These are phyloP conservation scores for Penicillium coprophilum DNA, from an alignment of 495 filamentous ascomycete species.

Conservation along the genomic window DNA sequence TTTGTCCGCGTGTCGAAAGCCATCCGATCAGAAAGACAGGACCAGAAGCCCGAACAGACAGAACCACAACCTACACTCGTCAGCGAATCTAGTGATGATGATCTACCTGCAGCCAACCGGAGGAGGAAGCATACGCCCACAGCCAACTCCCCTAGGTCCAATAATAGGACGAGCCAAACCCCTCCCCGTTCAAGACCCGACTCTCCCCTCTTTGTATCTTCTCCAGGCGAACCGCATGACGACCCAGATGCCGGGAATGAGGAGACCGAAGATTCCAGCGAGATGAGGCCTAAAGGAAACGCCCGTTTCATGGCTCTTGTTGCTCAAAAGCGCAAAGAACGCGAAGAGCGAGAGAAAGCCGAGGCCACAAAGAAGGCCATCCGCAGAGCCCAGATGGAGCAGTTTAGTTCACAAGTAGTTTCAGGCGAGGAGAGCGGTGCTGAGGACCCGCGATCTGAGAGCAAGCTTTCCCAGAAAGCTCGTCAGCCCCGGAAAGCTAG, in stretches of 20 bases:
- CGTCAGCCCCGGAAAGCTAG: slow-evolving; percentile 81
- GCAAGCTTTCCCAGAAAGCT: slow-evolving; percentile 61
- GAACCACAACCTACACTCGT: slow-evolving; percentile 16
- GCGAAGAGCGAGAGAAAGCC: slow-evolving; percentile 60
- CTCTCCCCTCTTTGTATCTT: slow-evolving; percentile 46
- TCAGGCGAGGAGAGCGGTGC: slow-evolving; percentile 48
- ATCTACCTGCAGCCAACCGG: slow-evolving; percentile 36
- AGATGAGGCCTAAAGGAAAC: slow-evolving; percentile 52
- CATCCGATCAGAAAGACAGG: slow-evolving; percentile 21
- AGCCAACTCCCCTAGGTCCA: slow-evolving; percentile 6
- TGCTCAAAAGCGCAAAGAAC: slow-evolving; percentile 67
- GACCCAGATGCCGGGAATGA: slow-evolving; percentile 14
- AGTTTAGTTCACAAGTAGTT: slow-evolving; percentile 38
- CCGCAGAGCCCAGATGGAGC: slow-evolving; percentile 35
- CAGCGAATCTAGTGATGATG: slow-evolving; percentile 33
- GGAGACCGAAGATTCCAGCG: slow-evolving; percentile 37
- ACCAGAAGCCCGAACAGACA: slow-evolving; percentile 16
- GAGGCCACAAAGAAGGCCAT: slow-evolving; percentile 52
- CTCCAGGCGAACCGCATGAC: slow-evolving; percentile 18
- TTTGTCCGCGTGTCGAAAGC: slow-evolving; percentile 38
- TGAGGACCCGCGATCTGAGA: slow-evolving; percentile 55
- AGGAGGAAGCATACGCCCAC: slow-evolving; percentile 30
- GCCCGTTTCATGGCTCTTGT: slow-evolving; percentile 66
- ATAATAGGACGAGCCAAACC: slow-evolving; percentile 18
- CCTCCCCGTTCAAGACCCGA: slow-evolving; percentile 28